These are phyloP conservation scores for Jatropha curcas DNA, from an alignment of 345 rosid species.

Conservation along the genomic window DNA sequence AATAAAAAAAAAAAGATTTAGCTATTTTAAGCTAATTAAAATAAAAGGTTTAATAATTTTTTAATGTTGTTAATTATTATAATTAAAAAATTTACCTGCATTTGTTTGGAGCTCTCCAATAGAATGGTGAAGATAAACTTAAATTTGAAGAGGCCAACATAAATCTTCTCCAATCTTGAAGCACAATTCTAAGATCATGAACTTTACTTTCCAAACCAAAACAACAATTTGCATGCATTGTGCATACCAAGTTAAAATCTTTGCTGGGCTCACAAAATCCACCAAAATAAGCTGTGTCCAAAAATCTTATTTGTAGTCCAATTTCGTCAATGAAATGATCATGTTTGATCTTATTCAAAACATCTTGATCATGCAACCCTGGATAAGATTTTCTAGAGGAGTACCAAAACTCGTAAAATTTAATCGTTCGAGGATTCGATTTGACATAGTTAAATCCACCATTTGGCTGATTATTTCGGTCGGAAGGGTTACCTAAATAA, in stretches of 20 bases:
- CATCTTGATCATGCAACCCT: constrained; percentile 70
- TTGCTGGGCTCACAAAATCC: constrained; percentile 66
- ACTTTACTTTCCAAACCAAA: constrained; percentile 59
- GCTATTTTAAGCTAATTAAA: no score
- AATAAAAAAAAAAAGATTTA: no score
- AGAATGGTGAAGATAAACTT: constrained; percentile 10
- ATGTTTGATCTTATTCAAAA: constrained; percentile 61
- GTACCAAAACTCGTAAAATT: constrained; percentile 76
- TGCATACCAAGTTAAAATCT: constrained; percentile 62
- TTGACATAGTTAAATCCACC: constrained; percentile 71
- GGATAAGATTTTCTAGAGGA: constrained; percentile 48
- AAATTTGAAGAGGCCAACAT: constrained; percentile 25
- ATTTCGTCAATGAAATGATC: constrained; percentile 33
- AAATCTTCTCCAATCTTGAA: constrained; percentile 62
- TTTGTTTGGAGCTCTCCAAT: constrained; percentile 65
- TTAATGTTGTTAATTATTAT: no score
- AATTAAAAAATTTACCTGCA: constrained; percentile 41
- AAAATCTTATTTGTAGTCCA: constrained; percentile 53
- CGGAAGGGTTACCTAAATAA: constrained; percentile 42
- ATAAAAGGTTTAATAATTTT: no score
- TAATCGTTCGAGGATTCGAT: constrained; percentile 51
- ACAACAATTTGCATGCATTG: constrained; percentile 90
- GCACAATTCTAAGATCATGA: constrained; percentile 54
- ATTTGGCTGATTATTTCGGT: constrained; percentile 48
- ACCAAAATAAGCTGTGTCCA: constrained; percentile 63